Evolutionary conservation across 2,329 filamentous ascomycete species (phyloP), one percentile per base, ranked within the genome.

Genomic region (Aspergillus tamarii): DNA sequence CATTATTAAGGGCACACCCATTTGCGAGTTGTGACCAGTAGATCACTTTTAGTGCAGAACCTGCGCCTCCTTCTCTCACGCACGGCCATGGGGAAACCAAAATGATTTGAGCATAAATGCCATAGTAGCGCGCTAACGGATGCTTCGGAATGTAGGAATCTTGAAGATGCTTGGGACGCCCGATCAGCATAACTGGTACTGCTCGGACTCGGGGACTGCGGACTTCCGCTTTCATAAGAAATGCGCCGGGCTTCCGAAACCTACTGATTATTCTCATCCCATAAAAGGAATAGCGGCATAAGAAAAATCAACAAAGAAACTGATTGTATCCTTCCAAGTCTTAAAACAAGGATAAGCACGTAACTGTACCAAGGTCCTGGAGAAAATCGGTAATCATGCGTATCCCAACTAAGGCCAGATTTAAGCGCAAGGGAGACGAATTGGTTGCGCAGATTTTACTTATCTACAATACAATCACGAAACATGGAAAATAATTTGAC

Each of bases 401-500:
- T 36, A 36, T 36, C 34, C 34, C 12, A 36, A 36, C 34, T 2
- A 16, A 16, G 14, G 34, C 5, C 14, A 36, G 14, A 11, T 34
- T 34, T 34, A 34, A 2, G 32, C 10, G 32, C 9, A 34, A 34
- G 32, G 10, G 9, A 34, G 32, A 34, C 9, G 26, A 26, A 34
- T 34, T 11, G 32, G 32, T 12, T 34, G 32, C 12, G 10, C 12
- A 6, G 12, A 41, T 41, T 23, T 7, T 32, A 52, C 48, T 10
- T 5, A 1, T 30, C 12, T 54, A 36, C 52, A 39, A 14, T 14
- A 36, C 11, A 5, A 34, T n/a, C 26, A 23, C 28, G 48, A 43
- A 16, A 57, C 26, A 60, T n/a, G n/a, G 12, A 43, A 30, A 30
- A 54, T 58, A 53, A 2, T 62, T 55, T 63, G 56, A 55, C 45